Evolutionary conservation across 352 stramenopile species (phyloP).

Genomic region (Peronospora belbahrii): DNA sequence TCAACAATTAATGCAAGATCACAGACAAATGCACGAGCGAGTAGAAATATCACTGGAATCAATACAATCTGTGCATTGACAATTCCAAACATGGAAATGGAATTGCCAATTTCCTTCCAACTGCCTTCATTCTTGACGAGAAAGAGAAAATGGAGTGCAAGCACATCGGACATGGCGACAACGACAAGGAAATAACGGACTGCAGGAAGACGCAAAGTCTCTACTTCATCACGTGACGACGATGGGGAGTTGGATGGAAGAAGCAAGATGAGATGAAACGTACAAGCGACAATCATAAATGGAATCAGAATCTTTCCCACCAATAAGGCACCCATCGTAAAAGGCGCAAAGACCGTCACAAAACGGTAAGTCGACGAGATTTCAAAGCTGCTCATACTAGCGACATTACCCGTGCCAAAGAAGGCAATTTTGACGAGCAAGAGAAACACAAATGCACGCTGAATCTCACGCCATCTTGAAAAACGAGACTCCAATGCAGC

Average conservation of each 20-base stretch:
- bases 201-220: conserved; percentile 20
- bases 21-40: conserved; percentile 32
- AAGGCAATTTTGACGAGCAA: conserved; percentile 78
- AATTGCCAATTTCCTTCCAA: conserved; percentile 86
- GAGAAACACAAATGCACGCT: conserved; percentile 72
- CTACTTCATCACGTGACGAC: background rate
- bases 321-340: conserved; percentile 74
- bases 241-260: conserved; percentile 19
- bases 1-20: conserved; percentile 4
- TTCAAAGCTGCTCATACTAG: conserved; percentile 83
- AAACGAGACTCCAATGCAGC: conserved; percentile 3
- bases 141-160: conserved; percentile 81
- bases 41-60: conserved; percentile 62
- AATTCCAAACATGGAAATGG: conserved; percentile 82
- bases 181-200: conserved; percentile 67
- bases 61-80: conserved; percentile 81
- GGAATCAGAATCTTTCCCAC: conserved; percentile 77
- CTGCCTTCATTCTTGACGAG: conserved; percentile 78
- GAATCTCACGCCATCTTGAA: conserved; percentile 34
- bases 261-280: conserved; percentile 50
- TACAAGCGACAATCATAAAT: conserved; percentile 64
- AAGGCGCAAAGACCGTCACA: conserved; percentile 74
- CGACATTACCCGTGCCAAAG: conserved; percentile 81
- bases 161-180: conserved; percentile 67
- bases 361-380: conserved; percentile 83